Evolutionary conservation across 306 rosid species (phyloP).

Genomic region (Sicyos edulis): DNA sequence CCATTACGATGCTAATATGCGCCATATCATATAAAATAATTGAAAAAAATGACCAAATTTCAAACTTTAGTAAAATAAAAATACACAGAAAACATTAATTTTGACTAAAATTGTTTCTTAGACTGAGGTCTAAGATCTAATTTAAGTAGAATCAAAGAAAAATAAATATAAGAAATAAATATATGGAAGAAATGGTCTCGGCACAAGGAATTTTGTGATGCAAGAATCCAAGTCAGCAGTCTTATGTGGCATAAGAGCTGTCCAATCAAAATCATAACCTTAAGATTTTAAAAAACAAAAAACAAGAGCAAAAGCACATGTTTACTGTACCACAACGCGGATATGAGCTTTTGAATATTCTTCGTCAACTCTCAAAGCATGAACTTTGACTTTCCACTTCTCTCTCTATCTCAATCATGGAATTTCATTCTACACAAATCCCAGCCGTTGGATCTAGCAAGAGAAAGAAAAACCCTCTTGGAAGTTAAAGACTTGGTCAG

Average conservation of each 20-base stretch:
- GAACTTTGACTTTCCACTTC: conserved; percentile 13
- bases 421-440: not conserved
- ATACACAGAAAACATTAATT: not conserved
- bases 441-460: conserved; percentile 13
- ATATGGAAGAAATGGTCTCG: not conserved
- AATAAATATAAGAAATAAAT: not conserved
- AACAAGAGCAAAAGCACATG: not conserved
- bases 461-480: conserved; percentile 14
- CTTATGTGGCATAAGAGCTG: not conserved
- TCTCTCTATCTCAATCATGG: conserved; percentile 15
- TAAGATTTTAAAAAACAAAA: not conserved
- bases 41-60: not conserved
- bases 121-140: not conserved
- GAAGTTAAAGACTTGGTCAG: conserved; percentile 23
- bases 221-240: conserved; percentile 13
- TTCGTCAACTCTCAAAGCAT: conserved; percentile 13
- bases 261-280: conserved; percentile 18
- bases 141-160: not conserved
- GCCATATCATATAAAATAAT: not conserved
- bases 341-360: conserved; percentile 19
- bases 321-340: conserved; percentile 19
- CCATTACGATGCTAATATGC: not conserved
- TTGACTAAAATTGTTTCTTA: not conserved
- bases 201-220: not conserved
- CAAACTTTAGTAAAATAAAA: not conserved